Conservation (phyloP, 2,329 filamentous ascomycete species). For the Claviceps citrina region DNA sequence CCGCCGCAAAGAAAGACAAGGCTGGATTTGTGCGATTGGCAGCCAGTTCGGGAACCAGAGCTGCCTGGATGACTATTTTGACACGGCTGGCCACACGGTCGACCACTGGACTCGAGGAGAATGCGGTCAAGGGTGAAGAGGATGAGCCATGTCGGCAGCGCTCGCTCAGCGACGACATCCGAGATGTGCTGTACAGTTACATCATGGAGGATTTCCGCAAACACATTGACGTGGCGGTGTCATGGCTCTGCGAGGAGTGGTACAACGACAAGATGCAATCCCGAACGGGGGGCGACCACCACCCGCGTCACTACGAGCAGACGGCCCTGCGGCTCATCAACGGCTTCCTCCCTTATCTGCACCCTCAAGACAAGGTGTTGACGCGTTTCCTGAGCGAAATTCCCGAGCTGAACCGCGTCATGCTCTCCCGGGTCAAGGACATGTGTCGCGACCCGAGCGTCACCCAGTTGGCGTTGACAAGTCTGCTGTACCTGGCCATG, state of each 20-base stretch:
- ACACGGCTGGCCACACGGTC: slow-evolving; percentile 72
- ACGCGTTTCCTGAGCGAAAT: slow-evolving; percentile 87
- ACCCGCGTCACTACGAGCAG: slow-evolving; percentile 56
- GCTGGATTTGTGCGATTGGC: slow-evolving; percentile 72
- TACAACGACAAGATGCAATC: slow-evolving; percentile 60
- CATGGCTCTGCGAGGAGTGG: slow-evolving; percentile 96
- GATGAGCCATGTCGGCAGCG: slow-evolving; percentile 31
- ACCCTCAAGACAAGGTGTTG: slow-evolving; percentile 75
- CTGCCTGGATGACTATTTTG: slow-evolving; percentile 82
- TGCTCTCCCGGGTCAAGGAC: slow-evolving; percentile 57
- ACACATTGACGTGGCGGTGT: slow-evolving; percentile 77
- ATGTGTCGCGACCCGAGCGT: slow-evolving; percentile 52
- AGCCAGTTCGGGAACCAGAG: slow-evolving; percentile 67
- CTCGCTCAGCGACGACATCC: slow-evolving; percentile 52
- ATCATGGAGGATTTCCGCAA: slow-evolving; percentile 83
- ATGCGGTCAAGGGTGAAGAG: slow-evolving; percentile 41
- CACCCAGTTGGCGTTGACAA: slow-evolving; percentile 47
- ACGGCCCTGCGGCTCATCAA: slow-evolving; percentile 74
- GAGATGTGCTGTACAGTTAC: slow-evolving; percentile 69
- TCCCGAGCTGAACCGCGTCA: slow-evolving; percentile 55
- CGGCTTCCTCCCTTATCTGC: slow-evolving; percentile 79
- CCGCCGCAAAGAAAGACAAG: slow-evolving; percentile 43
- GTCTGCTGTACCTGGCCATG: slow-evolving; percentile 50
- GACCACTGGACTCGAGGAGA: slow-evolving; percentile 51
- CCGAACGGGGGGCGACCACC: slow-evolving; percentile 29